Percentiles rank a stretch among this genome's conserved stretches.
phyloP scores from a whole-genome alignment of 441 rosid species.

The Mallotus japonicus region DNA sequence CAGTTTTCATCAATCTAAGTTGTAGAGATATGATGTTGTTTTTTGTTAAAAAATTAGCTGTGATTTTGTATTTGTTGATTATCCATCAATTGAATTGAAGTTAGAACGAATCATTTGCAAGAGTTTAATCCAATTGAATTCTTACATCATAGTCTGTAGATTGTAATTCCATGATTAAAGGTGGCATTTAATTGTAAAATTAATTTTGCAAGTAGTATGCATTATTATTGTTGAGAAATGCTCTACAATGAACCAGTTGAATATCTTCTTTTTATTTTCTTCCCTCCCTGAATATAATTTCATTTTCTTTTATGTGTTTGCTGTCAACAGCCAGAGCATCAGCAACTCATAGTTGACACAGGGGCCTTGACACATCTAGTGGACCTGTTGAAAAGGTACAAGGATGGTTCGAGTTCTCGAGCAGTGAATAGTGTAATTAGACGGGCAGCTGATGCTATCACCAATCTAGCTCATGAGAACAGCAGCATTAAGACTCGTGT shows the following conservation, averaged over 20 bases:
- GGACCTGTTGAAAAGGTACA: conserved; percentile 70
- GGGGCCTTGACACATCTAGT: conserved; percentile 89
- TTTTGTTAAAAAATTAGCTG: too few species aligned
- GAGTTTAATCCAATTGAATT: too few species aligned
- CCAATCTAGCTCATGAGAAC: conserved; percentile 97
- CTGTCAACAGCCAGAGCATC: conserved; percentile 90
- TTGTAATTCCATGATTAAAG: background rate
- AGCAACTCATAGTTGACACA: conserved; percentile 84
- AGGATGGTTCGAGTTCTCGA: conserved; percentile 61
- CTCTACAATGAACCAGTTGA: background rate
- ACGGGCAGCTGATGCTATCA: conserved; percentile 97
- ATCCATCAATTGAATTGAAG: too few species aligned
- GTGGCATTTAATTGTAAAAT: conserved; percentile 24
- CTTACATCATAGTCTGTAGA: background rate
- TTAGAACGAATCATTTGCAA: too few species aligned
- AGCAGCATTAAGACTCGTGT: conserved; percentile 93
- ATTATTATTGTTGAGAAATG: background rate
- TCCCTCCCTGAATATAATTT: background rate
- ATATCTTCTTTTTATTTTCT: background rate
- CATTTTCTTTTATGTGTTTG: conserved; percentile 21
- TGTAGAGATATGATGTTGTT: too few species aligned
- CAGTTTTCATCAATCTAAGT: too few species aligned
- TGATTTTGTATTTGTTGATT: background rate
- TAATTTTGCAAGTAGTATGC: background rate
- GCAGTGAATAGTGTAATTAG: conserved; percentile 86